Percentiles rank a stretch among this genome's conserved stretches.
These are phyloP conservation scores for Geotrichum restrictum DNA, from an alignment of 1,139 yeast species.

Conservation along the genomic window DNA sequence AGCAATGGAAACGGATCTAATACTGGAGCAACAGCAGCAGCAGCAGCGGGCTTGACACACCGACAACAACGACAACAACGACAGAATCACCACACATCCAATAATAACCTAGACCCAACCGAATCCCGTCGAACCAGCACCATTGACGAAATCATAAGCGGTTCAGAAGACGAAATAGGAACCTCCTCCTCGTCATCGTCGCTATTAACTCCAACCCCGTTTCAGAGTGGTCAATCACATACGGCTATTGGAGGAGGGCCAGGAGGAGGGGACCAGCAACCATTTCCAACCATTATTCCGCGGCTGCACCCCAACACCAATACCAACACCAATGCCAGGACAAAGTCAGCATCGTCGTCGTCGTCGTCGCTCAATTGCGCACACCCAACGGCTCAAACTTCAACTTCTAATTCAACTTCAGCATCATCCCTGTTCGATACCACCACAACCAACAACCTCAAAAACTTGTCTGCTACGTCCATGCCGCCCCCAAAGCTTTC, in stretches of 20 bases:
- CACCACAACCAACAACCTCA: no score
- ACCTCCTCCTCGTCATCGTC: no score
- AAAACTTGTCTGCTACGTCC: background rate
- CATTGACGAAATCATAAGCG: background rate
- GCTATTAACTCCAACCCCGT: no score
- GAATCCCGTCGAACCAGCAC: background rate
- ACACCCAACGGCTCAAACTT: no score
- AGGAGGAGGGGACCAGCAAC: background rate
- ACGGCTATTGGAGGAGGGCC: background rate
- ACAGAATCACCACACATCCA: background rate
- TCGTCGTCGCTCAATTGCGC: background rate
- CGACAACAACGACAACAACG: background rate
- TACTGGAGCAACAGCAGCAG: no score
- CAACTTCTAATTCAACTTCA: no score
- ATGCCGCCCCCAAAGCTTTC: background rate
- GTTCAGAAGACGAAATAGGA: background rate
- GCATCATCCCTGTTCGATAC: no score
- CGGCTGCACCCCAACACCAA: background rate
- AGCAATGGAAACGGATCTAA: background rate
- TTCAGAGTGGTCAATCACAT: background rate
- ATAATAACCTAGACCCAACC: background rate
- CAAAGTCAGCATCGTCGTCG: background rate
- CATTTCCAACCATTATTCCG: background rate
- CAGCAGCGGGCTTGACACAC: no score
- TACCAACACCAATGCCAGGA: constrained; percentile 1